Evolutionary conservation across 2,329 filamentous ascomycete species (phyloP).

Genomic region (Exophiala alcalophila): DNA sequence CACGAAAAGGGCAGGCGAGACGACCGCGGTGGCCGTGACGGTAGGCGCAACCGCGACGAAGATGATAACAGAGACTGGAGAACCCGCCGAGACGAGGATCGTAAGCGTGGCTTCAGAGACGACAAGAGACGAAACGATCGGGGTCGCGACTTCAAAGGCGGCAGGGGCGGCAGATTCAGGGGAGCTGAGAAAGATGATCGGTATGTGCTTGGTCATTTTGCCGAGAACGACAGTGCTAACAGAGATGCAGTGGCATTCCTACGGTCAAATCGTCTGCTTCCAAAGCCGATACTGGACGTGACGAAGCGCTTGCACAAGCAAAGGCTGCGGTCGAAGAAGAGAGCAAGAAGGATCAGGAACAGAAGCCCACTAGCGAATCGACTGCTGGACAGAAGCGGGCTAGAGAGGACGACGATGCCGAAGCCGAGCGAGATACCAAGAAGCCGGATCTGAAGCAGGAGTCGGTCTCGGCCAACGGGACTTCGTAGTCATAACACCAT

Average conservation of each 20-base stretch:
- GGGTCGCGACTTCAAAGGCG: slow-evolving; percentile 32
- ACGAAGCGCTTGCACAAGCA: slow-evolving; percentile 31
- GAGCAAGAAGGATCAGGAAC: slow-evolving; percentile 30
- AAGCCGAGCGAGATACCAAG: slow-evolving; percentile 44
- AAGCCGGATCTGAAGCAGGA: slow-evolving; percentile 47
- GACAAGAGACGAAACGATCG: slow-evolving; percentile 33
- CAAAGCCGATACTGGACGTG: slow-evolving; percentile 20
- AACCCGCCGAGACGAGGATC: slow-evolving; percentile 45
- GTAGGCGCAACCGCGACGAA: slow-evolving; percentile 31
- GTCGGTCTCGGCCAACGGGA: slow-evolving; percentile 3
- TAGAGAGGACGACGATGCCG: slow-evolving; percentile 41
- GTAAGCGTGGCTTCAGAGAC: slow-evolving; percentile 42
- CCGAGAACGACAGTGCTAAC: slow-evolving; percentile 26
- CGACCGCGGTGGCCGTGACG: slow-evolving; percentile 35
- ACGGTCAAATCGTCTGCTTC: slow-evolving; percentile 36
- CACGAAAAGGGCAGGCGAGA: slow-evolving; percentile 47
- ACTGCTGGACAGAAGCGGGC: slow-evolving; percentile 44
- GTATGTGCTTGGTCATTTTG: slow-evolving; percentile 33
- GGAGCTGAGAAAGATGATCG: slow-evolving; percentile 41
- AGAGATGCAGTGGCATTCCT: slow-evolving; percentile 41
- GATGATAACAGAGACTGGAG: slow-evolving; percentile 43
- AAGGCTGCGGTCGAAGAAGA: slow-evolving; percentile 29
- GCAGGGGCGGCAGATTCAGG: slow-evolving; percentile 35
- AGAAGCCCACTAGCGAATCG: slow-evolving; percentile 14
- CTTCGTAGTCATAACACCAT: slow-evolving; percentile 6